A percentile compares a stretch with the other conserved stretches of the same genome.
These are phyloP conservation scores for Scheffersomyces stambukii DNA, from an alignment of 1,139 yeast genomes.

Conservation along the genomic window DNA sequence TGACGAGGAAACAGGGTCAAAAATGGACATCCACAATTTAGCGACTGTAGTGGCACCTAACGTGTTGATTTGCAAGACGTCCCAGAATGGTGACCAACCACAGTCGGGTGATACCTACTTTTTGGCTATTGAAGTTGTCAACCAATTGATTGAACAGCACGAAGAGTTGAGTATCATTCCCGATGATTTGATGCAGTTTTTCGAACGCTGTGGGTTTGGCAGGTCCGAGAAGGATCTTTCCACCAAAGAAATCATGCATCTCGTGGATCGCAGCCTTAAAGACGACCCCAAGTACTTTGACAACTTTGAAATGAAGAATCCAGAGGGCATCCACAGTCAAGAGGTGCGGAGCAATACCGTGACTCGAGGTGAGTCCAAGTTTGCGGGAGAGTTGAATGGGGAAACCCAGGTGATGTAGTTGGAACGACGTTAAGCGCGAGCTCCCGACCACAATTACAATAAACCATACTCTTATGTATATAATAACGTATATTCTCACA, in stretches of 20 bases:
- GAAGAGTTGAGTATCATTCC: slow-evolving; percentile 82
- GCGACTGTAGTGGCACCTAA: slow-evolving; percentile 97
- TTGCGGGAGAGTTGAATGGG: slow-evolving; percentile 24
- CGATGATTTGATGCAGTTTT: slow-evolving; percentile 39
- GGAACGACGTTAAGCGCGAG: not conserved
- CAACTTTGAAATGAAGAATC: slow-evolving; percentile 6
- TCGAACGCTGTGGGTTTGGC: slow-evolving; percentile 31
- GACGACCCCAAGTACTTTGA: slow-evolving; percentile 23
- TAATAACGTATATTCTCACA: too few relatives aligned
- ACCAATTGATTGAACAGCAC: slow-evolving; percentile 77
- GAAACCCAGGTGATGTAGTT: slow-evolving; percentile 18
- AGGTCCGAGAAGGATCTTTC: slow-evolving; percentile 16
- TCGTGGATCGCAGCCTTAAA: slow-evolving; percentile 27
- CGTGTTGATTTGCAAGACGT: slow-evolving; percentile 55
- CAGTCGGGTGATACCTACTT: slow-evolving; percentile 71
- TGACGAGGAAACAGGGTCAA: slow-evolving; percentile 84
- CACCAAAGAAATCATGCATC: slow-evolving; percentile 36
- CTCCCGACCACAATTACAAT: too few relatives aligned
- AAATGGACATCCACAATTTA: slow-evolving; percentile 93
- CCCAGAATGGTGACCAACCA: slow-evolving; percentile 13
- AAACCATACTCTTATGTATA: too few relatives aligned
- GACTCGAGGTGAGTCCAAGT: slow-evolving; percentile 32
- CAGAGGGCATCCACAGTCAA: slow-evolving; percentile 17
- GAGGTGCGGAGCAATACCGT: slow-evolving; percentile 33
- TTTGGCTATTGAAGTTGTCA: slow-evolving; percentile 86